phyloP scores from a whole-genome alignment of 352 stramenopile genomes.

The Phytophthora pluvialis region DNA sequence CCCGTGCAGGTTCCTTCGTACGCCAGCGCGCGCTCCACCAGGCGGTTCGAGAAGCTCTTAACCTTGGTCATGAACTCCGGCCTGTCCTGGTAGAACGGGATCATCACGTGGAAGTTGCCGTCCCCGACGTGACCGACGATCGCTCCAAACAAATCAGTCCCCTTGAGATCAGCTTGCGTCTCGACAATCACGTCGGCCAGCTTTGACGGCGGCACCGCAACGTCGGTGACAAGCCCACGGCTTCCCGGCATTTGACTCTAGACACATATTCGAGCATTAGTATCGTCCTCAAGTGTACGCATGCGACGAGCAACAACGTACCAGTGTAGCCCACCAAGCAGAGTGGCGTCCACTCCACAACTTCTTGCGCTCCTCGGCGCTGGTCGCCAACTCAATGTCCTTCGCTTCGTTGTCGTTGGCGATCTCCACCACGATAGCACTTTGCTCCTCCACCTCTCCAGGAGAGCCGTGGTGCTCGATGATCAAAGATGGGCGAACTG shows the following conservation, averaged over 20 bases:
- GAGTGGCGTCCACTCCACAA: slow-evolving; percentile 81
- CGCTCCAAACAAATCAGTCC: slow-evolving; percentile 86
- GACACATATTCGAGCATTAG: not conserved
- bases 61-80: slow-evolving; percentile 83
- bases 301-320: slow-evolving; percentile 30
- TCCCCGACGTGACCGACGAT: slow-evolving; percentile 94
- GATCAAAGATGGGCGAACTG: slow-evolving; percentile 91
- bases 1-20: slow-evolving; percentile 97
- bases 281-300: not conserved
- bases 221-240: slow-evolving; percentile 92
- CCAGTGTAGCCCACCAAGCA: slow-evolving; percentile 82
- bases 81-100: slow-evolving; percentile 90
- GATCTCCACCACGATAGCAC: slow-evolving; percentile 83
- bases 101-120: slow-evolving; percentile 98
- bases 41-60: slow-evolving; percentile 83
- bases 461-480: slow-evolving; percentile 92
- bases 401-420: slow-evolving; percentile 79
- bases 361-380: slow-evolving; percentile 74
- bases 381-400: slow-evolving; percentile 75
- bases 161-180: slow-evolving; percentile 90
- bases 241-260: slow-evolving; percentile 80
- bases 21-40: slow-evolving; percentile 72
- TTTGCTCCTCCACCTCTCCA: slow-evolving; percentile 87
- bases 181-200: slow-evolving; percentile 93
- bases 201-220: slow-evolving; percentile 94